Base-by-base conservation (phyloP, 139 green algal genomes). In the Chlamydomonas applanata region DNA sequence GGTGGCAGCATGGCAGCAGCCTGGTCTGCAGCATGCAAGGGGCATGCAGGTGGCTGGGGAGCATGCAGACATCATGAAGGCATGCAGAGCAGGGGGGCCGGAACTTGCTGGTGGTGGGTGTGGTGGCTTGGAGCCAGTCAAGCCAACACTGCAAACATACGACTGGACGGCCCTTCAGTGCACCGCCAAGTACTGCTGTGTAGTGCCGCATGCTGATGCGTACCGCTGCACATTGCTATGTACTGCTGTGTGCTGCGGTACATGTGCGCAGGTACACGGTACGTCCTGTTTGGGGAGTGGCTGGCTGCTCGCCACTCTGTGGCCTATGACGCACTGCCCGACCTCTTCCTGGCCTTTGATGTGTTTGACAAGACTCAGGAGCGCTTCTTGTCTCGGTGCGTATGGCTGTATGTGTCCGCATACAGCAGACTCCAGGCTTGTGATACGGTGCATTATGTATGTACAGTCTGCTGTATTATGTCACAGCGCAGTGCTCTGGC, bases 281-380 rank as follows among this genome's bases (percentile, higher is more conserved):
- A 76, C 57, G 45, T 81, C 1, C 65, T 85, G 19, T 85, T 75
- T 59, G 79, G 79, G 33, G 79, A 85, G 33, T 85, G 79, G 79
- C 1, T 79, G 2, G 63, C 36, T 7, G 75, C 71, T 5, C 61
- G 62, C 17, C 80, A 85, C 60, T 72, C 53, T 0, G 75, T 85
- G 20, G 30, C 45, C 1, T 82, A 79, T 44, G 57, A 76, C 30
- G 59, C 53, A 1, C 74, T 81, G 40, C 75, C 72, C 1, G 80
- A 84, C 59, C 73, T 52, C 33, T 73, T 72, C 54, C 22, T 83
- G 3, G 66, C 57, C 0, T 83, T 64, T 61, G 77, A 83, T 20
- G 44, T 83, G 5, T 83, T 63, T 32, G 77, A 83, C 65, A 75
- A 46, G 44, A 2, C 72, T 3, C 25, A 53, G 34, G 2, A 7